Evolutionary conservation across 2,329 filamentous ascomycete species (phyloP).

Genomic region (Ramularia collo-cygni): DNA sequence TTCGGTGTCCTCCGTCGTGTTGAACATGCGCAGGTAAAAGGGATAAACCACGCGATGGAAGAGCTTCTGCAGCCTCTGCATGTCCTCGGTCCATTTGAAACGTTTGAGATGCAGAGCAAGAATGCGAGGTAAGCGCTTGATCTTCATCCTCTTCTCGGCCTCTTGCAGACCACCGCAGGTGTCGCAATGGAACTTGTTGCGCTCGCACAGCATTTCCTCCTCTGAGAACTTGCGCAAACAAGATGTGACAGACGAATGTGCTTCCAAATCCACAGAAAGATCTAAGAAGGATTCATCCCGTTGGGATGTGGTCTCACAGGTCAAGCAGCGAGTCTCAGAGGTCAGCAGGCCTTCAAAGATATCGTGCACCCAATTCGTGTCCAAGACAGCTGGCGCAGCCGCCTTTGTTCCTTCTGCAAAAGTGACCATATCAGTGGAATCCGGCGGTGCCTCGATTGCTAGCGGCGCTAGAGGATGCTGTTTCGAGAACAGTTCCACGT

Average conservation of each 20-base stretch:
- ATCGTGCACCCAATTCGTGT: slow-evolving; percentile 80
- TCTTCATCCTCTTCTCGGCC: slow-evolving; percentile 98
- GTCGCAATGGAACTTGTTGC: slow-evolving; percentile 98
- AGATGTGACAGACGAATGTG: slow-evolving; percentile 92
- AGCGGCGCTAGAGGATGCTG: slow-evolving; percentile 42
- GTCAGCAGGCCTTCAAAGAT: slow-evolving; percentile 92
- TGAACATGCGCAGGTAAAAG: slow-evolving; percentile 92
- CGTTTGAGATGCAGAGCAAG: slow-evolving; percentile 89
- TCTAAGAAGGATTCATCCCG: slow-evolving; percentile 94
- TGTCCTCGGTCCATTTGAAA: slow-evolving; percentile 97
- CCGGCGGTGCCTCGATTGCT: slow-evolving; percentile 22
- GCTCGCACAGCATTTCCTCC: slow-evolving; percentile 96
- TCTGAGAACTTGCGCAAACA: slow-evolving; percentile 94
- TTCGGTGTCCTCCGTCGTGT: slow-evolving; percentile 91
- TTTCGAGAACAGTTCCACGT: slow-evolving; percentile 81
- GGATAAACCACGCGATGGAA: slow-evolving; percentile 97
- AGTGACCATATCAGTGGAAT: slow-evolving; percentile 12
- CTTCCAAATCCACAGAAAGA: slow-evolving; percentile 88
- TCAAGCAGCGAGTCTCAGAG: slow-evolving; percentile 92
- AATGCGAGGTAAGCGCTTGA: slow-evolving; percentile 87
- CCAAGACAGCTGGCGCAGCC: slow-evolving; percentile 22
- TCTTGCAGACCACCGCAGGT: slow-evolving; percentile 94
- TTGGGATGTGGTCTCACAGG: slow-evolving; percentile 91
- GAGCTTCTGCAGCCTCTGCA: slow-evolving; percentile 87
- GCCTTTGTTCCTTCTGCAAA: slow-evolving; percentile 15